Evolutionary conservation across 1,139 yeast genomes (phyloP).

Genomic region (Kodamaea ohmeri): DNA sequence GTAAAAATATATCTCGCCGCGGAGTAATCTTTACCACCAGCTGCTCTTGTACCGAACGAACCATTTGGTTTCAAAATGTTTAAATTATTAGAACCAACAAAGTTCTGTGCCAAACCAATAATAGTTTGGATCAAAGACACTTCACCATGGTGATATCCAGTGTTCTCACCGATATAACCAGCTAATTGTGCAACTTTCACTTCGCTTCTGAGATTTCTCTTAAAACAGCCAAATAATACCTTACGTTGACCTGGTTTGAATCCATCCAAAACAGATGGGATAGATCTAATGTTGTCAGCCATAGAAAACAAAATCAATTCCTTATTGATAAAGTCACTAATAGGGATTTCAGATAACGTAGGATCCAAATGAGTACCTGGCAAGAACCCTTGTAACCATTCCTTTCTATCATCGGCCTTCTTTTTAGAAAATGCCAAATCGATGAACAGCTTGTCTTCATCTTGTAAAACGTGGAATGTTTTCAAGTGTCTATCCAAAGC

Average conservation of each 20-base stretch:
- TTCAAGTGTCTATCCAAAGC: slow-evolving; percentile 85
- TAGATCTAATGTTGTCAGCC: slow-evolving; percentile 95
- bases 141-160: slow-evolving; percentile 97
- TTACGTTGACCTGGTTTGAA: slow-evolving; percentile 97
- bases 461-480: slow-evolving; percentile 77
- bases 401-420: slow-evolving; percentile 96
- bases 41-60: slow-evolving; percentile 93
- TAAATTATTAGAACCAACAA: slow-evolving; percentile 88
- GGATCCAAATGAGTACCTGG: slow-evolving; percentile 96
- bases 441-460: slow-evolving; percentile 74
- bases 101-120: slow-evolving; percentile 91
- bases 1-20: slow-evolving; percentile 97
- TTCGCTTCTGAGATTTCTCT: slow-evolving; percentile 72
- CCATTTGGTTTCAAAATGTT: slow-evolving; percentile 88
- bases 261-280: slow-evolving; percentile 93
- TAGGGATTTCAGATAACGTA: slow-evolving; percentile 73
- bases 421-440: slow-evolving; percentile 94
- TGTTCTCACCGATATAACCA: slow-evolving; percentile 84
- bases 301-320: slow-evolving; percentile 92
- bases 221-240: slow-evolving; percentile 84
- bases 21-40: slow-evolving; percentile 99
- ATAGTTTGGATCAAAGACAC: slow-evolving; percentile 83
- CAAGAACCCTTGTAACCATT: slow-evolving; percentile 84
- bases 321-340: slow-evolving; percentile 90
- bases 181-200: slow-evolving; percentile 89